Base-by-base conservation (phyloP, 495 filamentous ascomycete genomes). In the Aspergillus kassunensis region DNA sequence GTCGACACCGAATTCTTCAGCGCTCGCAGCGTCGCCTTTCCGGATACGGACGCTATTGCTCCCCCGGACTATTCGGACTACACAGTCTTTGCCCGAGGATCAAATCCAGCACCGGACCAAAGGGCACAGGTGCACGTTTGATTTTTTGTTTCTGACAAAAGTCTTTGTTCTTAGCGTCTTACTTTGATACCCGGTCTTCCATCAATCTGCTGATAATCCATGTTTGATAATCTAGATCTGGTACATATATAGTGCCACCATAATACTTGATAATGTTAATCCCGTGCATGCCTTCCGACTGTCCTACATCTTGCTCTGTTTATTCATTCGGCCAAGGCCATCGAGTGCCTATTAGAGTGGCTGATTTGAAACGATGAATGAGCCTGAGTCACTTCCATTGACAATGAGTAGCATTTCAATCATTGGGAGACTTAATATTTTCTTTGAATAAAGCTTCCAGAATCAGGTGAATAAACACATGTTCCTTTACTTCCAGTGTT, bases 1-100 rank as follows among this genome's bases (percentile, higher is more conserved):
- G 33, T 73, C n/a, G 57, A 73, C 21, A 57, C 60, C 4, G 66
- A 68, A 45, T 75, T 69, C 51, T 75, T 72, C 53, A 58, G 48
- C 15, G 69, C 72, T 7, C 66, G 69, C 23, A 70, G 55, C 15
- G 54, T 72, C n/a, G 57, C 36, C 42, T 66, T 42, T 15, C 53
- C 49, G 2, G n/a, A 12, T 1, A 24, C 29, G 7, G 27, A 34
- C 15, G 7, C 41, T 8, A n/a, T 18, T 35, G 46, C 57, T 13
- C 57, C 57, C 5, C 57, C 57, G 4, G 57, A 55, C 15, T 58
- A 58, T 33, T 48, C 51, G 6, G 57, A 55, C 11, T 58, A 51
- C n/a, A 43, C 56, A 2, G 21, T 6, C n/a, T 33, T 41, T 10
- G 9, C 30, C 13, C 15, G 12, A 10, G 9, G 40, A 15, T 29